Evolutionary conservation across 2,329 filamentous ascomycete species (phyloP), one percentile per base, ranked within the genome.

Genomic region (Paracoccidioides brasiliensis): DNA sequence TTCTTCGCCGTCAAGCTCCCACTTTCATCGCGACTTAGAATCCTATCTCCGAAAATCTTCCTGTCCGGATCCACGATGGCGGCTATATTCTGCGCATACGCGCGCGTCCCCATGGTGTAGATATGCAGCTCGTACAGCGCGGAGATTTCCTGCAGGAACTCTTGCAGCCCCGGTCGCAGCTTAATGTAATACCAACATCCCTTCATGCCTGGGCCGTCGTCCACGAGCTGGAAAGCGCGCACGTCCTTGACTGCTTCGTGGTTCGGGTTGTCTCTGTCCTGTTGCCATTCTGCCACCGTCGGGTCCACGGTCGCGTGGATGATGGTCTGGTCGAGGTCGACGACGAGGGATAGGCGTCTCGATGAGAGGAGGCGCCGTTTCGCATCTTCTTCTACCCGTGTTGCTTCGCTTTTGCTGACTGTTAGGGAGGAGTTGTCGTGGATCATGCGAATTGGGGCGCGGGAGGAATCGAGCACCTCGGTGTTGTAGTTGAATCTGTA

Each of bases 101-200:
- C 88, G 60, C 93, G 82, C 28, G 93, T 98, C 56, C 91, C 93
- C 93, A 98, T 98, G 45, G 93, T 98, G 75, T 98, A 98, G 60
- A 98, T 91, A 69, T 98, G 93, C 65, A 97, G 77, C 73, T 98
- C 93, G 72, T 93, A 98, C 64, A 93, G 76, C 64, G 84, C 79
- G 0, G 89, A 82, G 50, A 96, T 79, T 53, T 82, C 80, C 57
- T 86, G 77, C 51, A 98, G 77, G 66, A 98, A 98, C 44, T 85
- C 80, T 59, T 82, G 77, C 52, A 97, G 74, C 2, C 90, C 90
- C 0, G 93, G 93, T 40, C 93, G 88, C 74, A 95, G 83, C 75
- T 98, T 98, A 76, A 98, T 95, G 71, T 97, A 98, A 72, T 98
- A 98, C 80, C 86, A 95, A 67, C 86, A 91, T n/a, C 84, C 84